These are phyloP conservation scores for Melampsora americana DNA, from an alignment of 1,284 basidiomycete species.

Conservation along the genomic window DNA sequence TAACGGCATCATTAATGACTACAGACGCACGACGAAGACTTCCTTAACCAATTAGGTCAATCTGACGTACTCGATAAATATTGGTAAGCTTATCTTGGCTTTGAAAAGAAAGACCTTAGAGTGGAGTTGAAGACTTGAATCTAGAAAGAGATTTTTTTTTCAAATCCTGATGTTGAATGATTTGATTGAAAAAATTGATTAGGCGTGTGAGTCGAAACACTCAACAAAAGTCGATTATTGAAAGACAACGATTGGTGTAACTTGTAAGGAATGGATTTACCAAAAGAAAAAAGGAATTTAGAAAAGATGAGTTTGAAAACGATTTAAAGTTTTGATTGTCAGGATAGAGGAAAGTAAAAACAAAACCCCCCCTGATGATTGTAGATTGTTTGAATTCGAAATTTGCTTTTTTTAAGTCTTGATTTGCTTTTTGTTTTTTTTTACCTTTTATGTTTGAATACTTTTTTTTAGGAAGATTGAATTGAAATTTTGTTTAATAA, in stretches of 20 bases:
- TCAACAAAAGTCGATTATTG: slow-evolving; percentile 44
- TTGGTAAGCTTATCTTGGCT: slow-evolving; percentile 9
- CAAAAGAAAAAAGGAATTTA: neutral
- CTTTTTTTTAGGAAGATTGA: too few species aligned
- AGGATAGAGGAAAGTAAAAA: too few species aligned
- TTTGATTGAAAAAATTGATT: neutral
- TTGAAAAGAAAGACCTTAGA: too few species aligned
- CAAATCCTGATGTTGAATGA: neutral
- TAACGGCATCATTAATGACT: neutral
- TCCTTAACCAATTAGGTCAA: slow-evolving; percentile 58
- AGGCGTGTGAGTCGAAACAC: slow-evolving; percentile 44
- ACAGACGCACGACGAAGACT: slow-evolving; percentile 76
- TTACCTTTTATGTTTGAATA: too few species aligned
- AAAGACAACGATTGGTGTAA: slow-evolving; percentile 32
- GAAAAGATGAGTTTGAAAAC: neutral
- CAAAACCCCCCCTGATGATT: too few species aligned
- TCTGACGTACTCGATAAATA: slow-evolving; percentile 44
- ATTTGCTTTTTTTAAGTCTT: too few species aligned
- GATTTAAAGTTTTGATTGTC: neutral
- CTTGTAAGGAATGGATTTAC: neutral
- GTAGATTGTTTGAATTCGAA: too few species aligned
- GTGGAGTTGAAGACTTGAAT: too few species aligned
- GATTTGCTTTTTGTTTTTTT: too few species aligned
- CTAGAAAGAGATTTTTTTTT: too few species aligned
- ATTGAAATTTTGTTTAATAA: too few species aligned